Conservation (phyloP, 768 basidiomycete species). For the Trametopsis cervina region DNA sequence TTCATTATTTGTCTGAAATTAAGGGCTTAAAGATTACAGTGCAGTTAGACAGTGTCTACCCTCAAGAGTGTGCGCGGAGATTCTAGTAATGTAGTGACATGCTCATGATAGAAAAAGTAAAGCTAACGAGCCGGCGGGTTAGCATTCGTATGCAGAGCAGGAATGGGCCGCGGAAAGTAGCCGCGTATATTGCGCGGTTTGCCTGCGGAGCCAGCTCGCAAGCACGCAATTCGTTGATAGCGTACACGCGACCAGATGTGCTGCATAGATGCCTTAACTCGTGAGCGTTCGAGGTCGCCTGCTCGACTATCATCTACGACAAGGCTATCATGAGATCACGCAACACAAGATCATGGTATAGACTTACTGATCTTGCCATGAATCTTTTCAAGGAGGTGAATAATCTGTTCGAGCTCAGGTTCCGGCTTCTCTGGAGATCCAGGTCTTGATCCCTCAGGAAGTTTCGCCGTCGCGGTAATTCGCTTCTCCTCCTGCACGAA, state of each 20-base stretch:
- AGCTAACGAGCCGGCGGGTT: too few species aligned
- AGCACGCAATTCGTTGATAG: constrained; percentile 45
- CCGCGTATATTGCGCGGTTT: constrained; percentile 8
- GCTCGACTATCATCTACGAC: constrained; percentile 63
- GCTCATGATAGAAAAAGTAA: too few species aligned
- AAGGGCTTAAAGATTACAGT: too few species aligned
- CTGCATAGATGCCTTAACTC: constrained; percentile 64
- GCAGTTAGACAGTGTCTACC: too few species aligned
- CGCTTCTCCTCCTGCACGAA: constrained; percentile 47
- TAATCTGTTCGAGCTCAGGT: constrained; percentile 38
- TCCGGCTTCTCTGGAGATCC: constrained; percentile 29
- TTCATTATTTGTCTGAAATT: too few species aligned
- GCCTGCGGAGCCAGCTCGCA: constrained; percentile 15
- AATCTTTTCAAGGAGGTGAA: constrained; percentile 39
- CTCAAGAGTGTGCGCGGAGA: too few species aligned
- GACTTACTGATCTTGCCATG: constrained; percentile 58
- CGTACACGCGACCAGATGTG: constrained; percentile 54
- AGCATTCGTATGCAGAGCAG: neutral
- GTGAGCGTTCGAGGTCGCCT: constrained; percentile 68
- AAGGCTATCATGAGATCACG: neutral
- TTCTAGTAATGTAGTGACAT: too few species aligned
- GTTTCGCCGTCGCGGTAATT: constrained; percentile 3
- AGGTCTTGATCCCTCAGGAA: constrained; percentile 2
- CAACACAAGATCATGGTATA: neutral
- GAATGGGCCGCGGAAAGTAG: constrained; percentile 2